phyloP scores from a whole-genome alignment of 768 basidiomycete species.

The Mycena haematopus region DNA sequence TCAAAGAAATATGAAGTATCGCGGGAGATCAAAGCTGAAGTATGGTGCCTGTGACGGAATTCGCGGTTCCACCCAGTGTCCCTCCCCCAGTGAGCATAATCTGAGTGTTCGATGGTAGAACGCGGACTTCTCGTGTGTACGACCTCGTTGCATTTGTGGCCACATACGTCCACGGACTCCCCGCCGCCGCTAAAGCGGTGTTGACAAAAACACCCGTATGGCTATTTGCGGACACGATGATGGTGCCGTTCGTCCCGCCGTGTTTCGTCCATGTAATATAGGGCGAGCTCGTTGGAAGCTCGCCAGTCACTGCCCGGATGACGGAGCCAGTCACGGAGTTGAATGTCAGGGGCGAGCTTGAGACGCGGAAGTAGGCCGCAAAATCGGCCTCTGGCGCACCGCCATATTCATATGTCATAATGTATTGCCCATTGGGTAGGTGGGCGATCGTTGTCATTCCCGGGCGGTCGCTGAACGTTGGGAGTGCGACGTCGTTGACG shows the following conservation, averaged over 20 bases:
- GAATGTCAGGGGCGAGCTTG: slow-evolving; percentile 29
- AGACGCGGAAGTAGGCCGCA: slow-evolving; percentile 26
- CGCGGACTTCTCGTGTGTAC: slow-evolving; percentile 27
- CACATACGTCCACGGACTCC: slow-evolving; percentile 30
- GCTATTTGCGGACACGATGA: slow-evolving; percentile 29
- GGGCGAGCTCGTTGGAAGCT: slow-evolving; percentile 27
- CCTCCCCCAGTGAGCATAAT: slow-evolving; percentile 30
- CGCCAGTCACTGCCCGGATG: slow-evolving; percentile 25
- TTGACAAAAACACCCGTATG: slow-evolving; percentile 30
- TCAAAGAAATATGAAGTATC: too few relatives aligned
- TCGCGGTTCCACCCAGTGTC: slow-evolving; percentile 25
- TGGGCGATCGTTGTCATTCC: slow-evolving; percentile 31
- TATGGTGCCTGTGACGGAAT: slow-evolving; percentile 29
- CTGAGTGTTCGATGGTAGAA: slow-evolving; percentile 23
- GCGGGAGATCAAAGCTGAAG: slow-evolving; percentile 5
- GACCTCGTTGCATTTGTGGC: slow-evolving; percentile 25
- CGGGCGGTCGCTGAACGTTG: slow-evolving; percentile 28
- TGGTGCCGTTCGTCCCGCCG: slow-evolving; percentile 30
- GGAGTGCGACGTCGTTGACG: slow-evolving; percentile 28
- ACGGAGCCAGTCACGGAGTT: slow-evolving; percentile 14
- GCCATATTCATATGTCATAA: slow-evolving; percentile 31
- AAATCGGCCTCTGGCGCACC: slow-evolving; percentile 23
- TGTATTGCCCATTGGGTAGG: slow-evolving; percentile 29
- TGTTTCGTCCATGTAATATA: slow-evolving; percentile 28
- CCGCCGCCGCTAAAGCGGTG: slow-evolving; percentile 22